Conservation (phyloP, 257 asterid species). For the Nicotiana tabacum region DNA sequence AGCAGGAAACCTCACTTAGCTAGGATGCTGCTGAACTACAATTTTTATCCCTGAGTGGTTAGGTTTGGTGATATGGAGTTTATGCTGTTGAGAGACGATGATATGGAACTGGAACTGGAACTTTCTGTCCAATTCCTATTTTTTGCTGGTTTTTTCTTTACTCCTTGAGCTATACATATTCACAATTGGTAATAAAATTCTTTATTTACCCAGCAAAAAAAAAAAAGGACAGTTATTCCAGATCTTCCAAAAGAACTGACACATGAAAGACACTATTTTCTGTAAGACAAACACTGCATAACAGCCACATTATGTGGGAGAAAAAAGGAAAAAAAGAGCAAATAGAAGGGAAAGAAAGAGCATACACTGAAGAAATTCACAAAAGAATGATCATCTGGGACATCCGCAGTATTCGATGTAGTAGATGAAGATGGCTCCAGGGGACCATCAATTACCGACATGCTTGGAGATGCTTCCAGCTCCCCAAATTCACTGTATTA, state of each 20-base stretch:
- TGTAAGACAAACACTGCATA: background rate
- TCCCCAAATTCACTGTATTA: constrained; percentile 79
- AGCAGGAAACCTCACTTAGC: too few species aligned
- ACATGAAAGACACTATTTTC: background rate
- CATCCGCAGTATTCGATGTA: constrained; percentile 38
- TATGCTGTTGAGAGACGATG: too few species aligned
- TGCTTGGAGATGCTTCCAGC: constrained; percentile 84
- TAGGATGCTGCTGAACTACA: too few species aligned
- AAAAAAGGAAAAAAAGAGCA: too few species aligned
- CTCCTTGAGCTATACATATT: too few species aligned
- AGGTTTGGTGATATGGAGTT: too few species aligned
- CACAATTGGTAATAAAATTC: too few species aligned
- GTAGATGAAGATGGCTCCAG: constrained; percentile 68
- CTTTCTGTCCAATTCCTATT: too few species aligned
- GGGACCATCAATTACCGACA: constrained; percentile 84
- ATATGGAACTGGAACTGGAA: too few species aligned
- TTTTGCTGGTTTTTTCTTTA: too few species aligned
- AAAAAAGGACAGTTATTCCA: background rate
- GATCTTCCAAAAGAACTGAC: background rate
- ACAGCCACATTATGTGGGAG: background rate
- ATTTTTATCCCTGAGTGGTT: too few species aligned
- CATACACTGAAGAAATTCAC: constrained; percentile 83
- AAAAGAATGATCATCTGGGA: constrained; percentile 71
- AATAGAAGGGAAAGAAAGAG: background rate
- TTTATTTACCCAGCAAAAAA: too few species aligned